A percentile compares a stretch with the other conserved stretches of the same genome.
These are phyloP conservation scores for Tieghemostelium lacteum DNA, from an alignment of 78 protist species.

Conservation along the genomic window DNA sequence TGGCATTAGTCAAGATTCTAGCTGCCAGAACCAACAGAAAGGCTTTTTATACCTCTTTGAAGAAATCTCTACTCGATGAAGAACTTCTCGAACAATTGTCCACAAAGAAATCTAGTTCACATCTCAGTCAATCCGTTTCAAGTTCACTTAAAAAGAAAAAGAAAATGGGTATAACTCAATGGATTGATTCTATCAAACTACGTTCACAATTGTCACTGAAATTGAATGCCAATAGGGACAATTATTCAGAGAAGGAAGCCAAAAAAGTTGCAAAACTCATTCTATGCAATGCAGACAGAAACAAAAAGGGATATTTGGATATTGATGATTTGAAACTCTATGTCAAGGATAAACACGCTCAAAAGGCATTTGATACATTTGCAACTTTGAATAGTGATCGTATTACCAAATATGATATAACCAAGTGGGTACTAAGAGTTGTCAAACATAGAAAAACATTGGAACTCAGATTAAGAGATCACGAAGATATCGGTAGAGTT, in stretches of 20 bases:
- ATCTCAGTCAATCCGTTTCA: slow-evolving; percentile 23
- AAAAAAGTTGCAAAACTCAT: slow-evolving; percentile 53
- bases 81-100: slow-evolving; percentile 62
- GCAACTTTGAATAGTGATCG: slow-evolving; percentile 11
- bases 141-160: slow-evolving; percentile 47
- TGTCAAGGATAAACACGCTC: slow-evolving; percentile 39
- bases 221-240: slow-evolving; percentile 7
- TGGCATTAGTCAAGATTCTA: slow-evolving; percentile 33
- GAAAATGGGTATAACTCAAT: slow-evolving; percentile 31
- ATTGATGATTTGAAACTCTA: slow-evolving; percentile 26
- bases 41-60: slow-evolving; percentile 51
- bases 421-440: slow-evolving; percentile 39
- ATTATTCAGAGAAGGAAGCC: slow-evolving; percentile 37
- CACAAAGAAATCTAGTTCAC: neutral
- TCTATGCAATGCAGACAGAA: slow-evolving; percentile 38
- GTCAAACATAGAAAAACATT: slow-evolving; percentile 62
- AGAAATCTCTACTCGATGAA: slow-evolving; percentile 45
- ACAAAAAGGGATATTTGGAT: slow-evolving; percentile 13
- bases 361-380: slow-evolving; percentile 51
- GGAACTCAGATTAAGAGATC: slow-evolving; percentile 58
- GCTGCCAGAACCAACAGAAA: slow-evolving; percentile 73
- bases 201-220: slow-evolving; percentile 43
- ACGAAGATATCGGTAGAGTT: slow-evolving; percentile 70
- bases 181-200: slow-evolving; percentile 35
- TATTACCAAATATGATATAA: slow-evolving; percentile 26